These are phyloP conservation scores for Gossypium gossypioides DNA, from an alignment of 441 rosid genomes.

Conservation along the genomic window DNA sequence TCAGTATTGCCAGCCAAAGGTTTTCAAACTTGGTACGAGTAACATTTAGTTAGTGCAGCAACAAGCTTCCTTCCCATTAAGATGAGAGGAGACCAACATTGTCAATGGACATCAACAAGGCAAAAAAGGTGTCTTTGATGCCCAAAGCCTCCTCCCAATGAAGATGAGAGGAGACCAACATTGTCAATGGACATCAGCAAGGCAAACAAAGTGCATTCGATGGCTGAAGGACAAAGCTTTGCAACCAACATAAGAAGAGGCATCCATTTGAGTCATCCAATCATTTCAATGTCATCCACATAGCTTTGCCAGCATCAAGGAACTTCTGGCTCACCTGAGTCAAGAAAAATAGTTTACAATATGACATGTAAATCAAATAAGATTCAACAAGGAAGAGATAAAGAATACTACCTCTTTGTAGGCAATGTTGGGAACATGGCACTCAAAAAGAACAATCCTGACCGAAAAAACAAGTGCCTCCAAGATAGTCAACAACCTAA, in stretches of 20 bases:
- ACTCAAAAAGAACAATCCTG: slow-evolving; percentile 56
- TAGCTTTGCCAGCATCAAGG: slow-evolving; percentile 59
- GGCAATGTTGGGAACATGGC: slow-evolving; percentile 34
- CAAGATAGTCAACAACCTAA: slow-evolving; percentile 65
- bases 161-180: slow-evolving; percentile 59
- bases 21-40: slow-evolving; percentile 51
- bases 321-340: slow-evolving; percentile 58
- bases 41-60: slow-evolving; percentile 59
- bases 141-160: slow-evolving; percentile 81
- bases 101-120: slow-evolving; percentile 86
- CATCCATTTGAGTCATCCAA: slow-evolving; percentile 79
- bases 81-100: slow-evolving; percentile 67
- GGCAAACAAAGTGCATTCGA: slow-evolving; percentile 93
- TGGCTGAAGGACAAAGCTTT: slow-evolving; percentile 80
- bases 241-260: slow-evolving; percentile 80
- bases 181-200: slow-evolving; percentile 90
- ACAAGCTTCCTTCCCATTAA: slow-evolving; percentile 76
- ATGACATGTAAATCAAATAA: neutral
- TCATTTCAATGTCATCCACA: slow-evolving; percentile 76
- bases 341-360: slow-evolving; percentile 7
- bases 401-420: slow-evolving; percentile 59
- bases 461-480: slow-evolving; percentile 47
- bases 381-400: neutral
- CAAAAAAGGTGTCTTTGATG: slow-evolving; percentile 90
- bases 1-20: slow-evolving; percentile 75